Base-by-base conservation (phyloP, 164 flowering plant genomes). In the Liquidambar formosana region DNA sequence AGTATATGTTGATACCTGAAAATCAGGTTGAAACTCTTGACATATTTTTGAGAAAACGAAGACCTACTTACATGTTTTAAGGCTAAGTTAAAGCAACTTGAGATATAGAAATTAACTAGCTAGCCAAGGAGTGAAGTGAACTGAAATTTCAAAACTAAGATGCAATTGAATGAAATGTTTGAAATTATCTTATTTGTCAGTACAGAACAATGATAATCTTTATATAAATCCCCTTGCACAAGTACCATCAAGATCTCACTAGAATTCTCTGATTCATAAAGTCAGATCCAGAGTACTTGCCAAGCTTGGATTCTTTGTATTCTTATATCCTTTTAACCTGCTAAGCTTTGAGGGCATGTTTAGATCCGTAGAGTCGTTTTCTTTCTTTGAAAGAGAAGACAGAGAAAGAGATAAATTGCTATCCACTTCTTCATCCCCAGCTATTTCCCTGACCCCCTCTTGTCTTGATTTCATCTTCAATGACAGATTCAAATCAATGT, bases 261-360 rank as follows among this genome's bases (percentile, higher is more conserved):
- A 51, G 62, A 63, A 62, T 53, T 70, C 66, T 52, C 54, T 41
- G 43, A 70, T 70, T 70, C 73, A 70, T 62, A 70, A 44, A 45
- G 67, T 70, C 67, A 70, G 73, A 70, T 63, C 73, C 38, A 63
- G 67, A 33, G 67, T 70, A 70, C 73, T 70, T 46, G 62, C 47
- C 67, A 67, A 57, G 16, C 27, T 43, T 13, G 54, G 70, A 57
- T 53, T 46, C 58, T 19, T 28, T 58, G 63, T 43, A 67, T 26
- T 10, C 16, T 57, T 0, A 25, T 23, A 63, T 57, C 26, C 70
- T 57, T 57, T 57, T 25, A 56, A 51, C 72, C 27, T 49, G 53
- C 53, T 33, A 13, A 49, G 15, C 53, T 49, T 69, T 43, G 53
- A 43, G 10, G 22, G 49, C 51, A 33, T 28, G 11, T 51, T 22